Conservation (phyloP, 2,329 filamentous ascomycete genomes). For the Penicillium aurantiogriseum region DNA sequence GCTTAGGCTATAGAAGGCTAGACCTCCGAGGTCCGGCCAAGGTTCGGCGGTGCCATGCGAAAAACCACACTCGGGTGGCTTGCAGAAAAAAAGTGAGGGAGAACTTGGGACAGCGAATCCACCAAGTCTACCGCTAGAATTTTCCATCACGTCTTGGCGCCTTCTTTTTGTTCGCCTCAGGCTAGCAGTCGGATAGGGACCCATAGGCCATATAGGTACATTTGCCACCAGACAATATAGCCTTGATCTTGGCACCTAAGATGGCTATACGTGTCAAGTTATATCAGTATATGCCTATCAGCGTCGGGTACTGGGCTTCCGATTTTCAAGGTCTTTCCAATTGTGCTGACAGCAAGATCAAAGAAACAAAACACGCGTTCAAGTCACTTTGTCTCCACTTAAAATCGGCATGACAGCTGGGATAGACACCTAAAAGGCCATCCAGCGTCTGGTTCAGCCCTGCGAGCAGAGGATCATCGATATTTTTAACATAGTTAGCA, state of each 20-base stretch:
- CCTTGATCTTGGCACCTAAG: not conserved
- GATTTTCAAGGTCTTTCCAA: fast-evolving
- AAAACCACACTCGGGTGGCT: not conserved
- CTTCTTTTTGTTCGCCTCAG: not conserved
- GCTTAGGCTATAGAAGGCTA: not conserved
- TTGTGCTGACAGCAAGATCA: not conserved
- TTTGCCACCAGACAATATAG: not conserved
- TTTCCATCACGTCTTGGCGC: not conserved
- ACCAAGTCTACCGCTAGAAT: not conserved
- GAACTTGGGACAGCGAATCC: not conserved
- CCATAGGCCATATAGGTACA: constrained; percentile 4
- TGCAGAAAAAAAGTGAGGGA: not conserved
- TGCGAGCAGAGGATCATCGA: not conserved
- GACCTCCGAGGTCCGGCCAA: not conserved
- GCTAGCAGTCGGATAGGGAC: not conserved
- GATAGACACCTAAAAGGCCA: not conserved
- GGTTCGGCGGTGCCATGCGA: not conserved
- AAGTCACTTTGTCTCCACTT: constrained; percentile 4
- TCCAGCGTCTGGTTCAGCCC: not conserved
- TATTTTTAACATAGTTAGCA: not conserved
- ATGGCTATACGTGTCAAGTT: not conserved
- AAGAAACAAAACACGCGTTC: not conserved
- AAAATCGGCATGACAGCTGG: not conserved
- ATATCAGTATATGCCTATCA: not conserved
- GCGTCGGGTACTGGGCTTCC: fast-evolving